These are phyloP conservation scores for Salix koriyanagi DNA, from an alignment of 345 rosid genomes.

Conservation along the genomic window DNA sequence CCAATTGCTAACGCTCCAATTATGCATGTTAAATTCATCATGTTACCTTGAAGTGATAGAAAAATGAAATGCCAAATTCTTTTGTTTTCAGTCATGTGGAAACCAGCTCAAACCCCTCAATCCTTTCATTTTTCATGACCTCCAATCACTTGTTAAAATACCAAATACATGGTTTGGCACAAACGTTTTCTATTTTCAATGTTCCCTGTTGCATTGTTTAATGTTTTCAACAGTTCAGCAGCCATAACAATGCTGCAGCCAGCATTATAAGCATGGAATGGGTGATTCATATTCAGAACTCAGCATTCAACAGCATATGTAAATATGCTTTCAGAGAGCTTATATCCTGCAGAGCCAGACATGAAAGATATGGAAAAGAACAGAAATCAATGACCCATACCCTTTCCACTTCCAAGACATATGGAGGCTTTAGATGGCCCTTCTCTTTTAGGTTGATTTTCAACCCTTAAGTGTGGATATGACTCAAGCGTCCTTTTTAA, in stretches of 20 bases:
- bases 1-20: neutral
- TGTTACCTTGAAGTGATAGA: neutral
- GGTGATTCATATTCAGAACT: neutral
- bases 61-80: neutral
- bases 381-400: constrained; percentile 29
- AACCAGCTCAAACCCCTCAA: neutral
- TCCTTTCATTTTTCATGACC: neutral
- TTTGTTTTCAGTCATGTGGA: neutral
- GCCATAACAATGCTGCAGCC: neutral
- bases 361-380: neutral
- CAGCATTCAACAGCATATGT: neutral
- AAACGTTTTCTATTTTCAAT: neutral
- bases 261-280: neutral
- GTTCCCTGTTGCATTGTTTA: neutral
- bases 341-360: neutral
- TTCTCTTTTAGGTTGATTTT: constrained; percentile 50
- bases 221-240: neutral
- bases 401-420: constrained; percentile 78
- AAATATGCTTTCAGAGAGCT: neutral
- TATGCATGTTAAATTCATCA: neutral
- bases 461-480: constrained; percentile 67
- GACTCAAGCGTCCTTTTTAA: constrained; percentile 71
- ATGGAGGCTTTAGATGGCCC: constrained; percentile 76
- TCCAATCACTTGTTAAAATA: neutral
- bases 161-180: neutral